Evolutionary conservation across 768 basidiomycete genomes (phyloP), one percentile per base, ranked within the genome.

Genomic region (Phlebiopsis flavidoalba): DNA sequence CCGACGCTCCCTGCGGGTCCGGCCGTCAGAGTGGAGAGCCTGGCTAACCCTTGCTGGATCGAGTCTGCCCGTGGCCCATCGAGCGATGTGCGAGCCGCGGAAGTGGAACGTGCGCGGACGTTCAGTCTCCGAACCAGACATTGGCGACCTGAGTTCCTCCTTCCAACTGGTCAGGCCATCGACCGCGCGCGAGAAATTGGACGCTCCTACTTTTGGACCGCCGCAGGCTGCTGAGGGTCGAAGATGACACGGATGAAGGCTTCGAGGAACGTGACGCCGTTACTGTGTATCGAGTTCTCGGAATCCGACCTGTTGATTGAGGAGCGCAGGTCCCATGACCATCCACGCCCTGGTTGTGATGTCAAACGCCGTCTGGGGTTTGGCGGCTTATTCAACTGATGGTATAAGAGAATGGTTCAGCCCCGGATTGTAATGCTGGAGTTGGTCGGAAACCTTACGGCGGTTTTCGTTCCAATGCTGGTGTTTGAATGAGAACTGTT

Each of bases 291-390:
- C 10, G 69, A 67, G 79, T 50, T 77, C 74, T 17, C 75, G 0
- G 85, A 87, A 19, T 59, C 80, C 76, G n/a, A 75, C 76, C 22
- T 83, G 77, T 17, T 74, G 67, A 33, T 21, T 8, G 52, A 26
- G 36, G 58, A 17, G n/a, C n/a, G 21, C 57, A 24, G 84, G 50
- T 31, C 67, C 70, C 26, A 69, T 65, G 1, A 70, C n/a, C 58
- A 54, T 74, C 65, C 21, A 59, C 62, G 60, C 78, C n/a, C n/a
- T 80, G 63, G 87, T 84, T 0, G 82, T 71, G 1, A n/a, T n/a
- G 87, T 88, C 12, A 90, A n/a, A 58, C 15, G 85, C 86, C 17
- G 88, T 91, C 40, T 89, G 0, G 86, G 77, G 59, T 78, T 82
- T 0, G 83, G 79, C 0, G 82, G 81, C 2, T 81, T 83, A 37